Percentiles rank a stretch among this genome's conserved stretches.
These are phyloP conservation scores for Erodium maritimum DNA, from an alignment of 345 rosid species.

Conservation along the genomic window DNA sequence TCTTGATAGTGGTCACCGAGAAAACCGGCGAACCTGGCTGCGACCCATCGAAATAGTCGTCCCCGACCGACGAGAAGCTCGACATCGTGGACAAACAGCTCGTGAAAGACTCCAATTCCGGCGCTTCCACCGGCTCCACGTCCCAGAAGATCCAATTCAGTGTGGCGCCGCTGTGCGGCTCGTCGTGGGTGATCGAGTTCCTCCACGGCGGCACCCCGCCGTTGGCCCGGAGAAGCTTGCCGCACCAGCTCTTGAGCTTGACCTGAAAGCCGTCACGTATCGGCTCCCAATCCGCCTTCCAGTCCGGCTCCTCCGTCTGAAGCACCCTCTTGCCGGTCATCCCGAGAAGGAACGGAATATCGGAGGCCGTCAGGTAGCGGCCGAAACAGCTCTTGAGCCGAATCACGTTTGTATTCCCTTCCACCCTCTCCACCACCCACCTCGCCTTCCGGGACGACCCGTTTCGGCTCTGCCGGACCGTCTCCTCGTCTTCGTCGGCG, in stretches of 20 bases:
- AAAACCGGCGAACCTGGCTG: slow-evolving; percentile 3
- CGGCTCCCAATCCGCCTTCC: slow-evolving; percentile 75
- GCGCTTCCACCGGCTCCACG: slow-evolving; percentile 11
- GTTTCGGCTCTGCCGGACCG: slow-evolving; percentile 65
- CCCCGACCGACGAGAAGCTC: slow-evolving; percentile 9
- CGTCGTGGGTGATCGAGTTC: slow-evolving; percentile 38
- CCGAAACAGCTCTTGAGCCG: slow-evolving; percentile 54
- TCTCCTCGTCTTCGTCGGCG: slow-evolving; percentile 59
- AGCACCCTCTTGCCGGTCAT: slow-evolving; percentile 67
- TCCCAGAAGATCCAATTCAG: slow-evolving; percentile 32
- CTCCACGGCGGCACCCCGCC: slow-evolving; percentile 49
- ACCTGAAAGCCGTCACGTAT: slow-evolving; percentile 43
- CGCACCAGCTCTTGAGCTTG: slow-evolving; percentile 28
- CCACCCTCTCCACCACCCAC: slow-evolving; percentile 68
- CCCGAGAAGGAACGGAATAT: slow-evolving; percentile 64
- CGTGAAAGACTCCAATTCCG: slow-evolving; percentile 1
- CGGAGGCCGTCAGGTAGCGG: slow-evolving; percentile 62
- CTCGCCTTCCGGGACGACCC: slow-evolving; percentile 32
- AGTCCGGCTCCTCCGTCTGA: slow-evolving; percentile 38
- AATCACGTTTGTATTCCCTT: slow-evolving; percentile 23
- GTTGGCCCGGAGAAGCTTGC: slow-evolving; percentile 35
- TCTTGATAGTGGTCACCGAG: slow-evolving; percentile 9
- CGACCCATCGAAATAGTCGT: background rate
- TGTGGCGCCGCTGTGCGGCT: slow-evolving; percentile 27
- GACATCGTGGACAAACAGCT: slow-evolving; percentile 4